These are phyloP conservation scores for Cicer arietinum DNA, from an alignment of 306 rosid genomes.

Conservation along the genomic window DNA sequence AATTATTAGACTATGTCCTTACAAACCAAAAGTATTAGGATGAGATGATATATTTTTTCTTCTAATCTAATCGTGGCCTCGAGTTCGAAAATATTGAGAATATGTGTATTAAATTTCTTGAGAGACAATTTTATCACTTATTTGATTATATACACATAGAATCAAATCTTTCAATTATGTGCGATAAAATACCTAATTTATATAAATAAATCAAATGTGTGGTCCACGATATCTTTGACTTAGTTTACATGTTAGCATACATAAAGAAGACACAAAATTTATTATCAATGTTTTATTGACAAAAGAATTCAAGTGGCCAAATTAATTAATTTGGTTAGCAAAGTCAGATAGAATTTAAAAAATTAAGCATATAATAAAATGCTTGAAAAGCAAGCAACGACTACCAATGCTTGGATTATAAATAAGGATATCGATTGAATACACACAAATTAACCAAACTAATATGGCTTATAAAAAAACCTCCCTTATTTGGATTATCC, in stretches of 20 bases:
- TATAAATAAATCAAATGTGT: too few species aligned
- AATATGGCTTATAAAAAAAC: constrained; percentile 32
- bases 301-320: neutral
- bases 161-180: too few species aligned
- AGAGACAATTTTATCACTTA: too few species aligned
- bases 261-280: neutral
- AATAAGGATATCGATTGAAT: neutral
- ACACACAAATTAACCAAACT: neutral
- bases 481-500: constrained; percentile 11
- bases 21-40: too few species aligned
- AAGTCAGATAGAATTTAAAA: neutral
- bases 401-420: constrained; percentile 9
- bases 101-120: too few species aligned
- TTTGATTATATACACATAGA: too few species aligned
- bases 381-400: neutral
- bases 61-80: too few species aligned
- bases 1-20: too few species aligned
- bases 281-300: neutral
- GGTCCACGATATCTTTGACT: neutral
- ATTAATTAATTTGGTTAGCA: neutral
- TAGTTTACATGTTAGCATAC: neutral
- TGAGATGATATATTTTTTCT: too few species aligned
- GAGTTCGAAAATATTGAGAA: too few species aligned
- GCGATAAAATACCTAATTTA: too few species aligned
- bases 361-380: neutral